A percentile compares a stretch with the other conserved stretches of the same genome.
These are phyloP conservation scores for Balansia obtecta DNA, from an alignment of 2,329 filamentous ascomycete genomes.

Conservation along the genomic window DNA sequence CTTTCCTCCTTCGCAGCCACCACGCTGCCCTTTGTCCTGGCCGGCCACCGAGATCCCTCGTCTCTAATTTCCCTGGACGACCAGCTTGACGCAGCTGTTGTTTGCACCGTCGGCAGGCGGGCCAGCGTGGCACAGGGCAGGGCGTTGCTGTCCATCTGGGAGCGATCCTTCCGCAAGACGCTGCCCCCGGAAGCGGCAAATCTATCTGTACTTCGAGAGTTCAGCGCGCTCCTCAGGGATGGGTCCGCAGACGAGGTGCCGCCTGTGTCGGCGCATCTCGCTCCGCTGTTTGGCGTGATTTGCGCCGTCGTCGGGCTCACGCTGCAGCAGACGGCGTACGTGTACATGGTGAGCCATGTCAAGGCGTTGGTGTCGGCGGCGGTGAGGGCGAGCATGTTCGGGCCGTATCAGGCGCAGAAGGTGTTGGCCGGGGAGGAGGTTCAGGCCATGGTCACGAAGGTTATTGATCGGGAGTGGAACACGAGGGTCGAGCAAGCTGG, in stretches of 20 bases:
- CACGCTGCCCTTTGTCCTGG: constrained; percentile 62
- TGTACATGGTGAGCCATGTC: constrained; percentile 65
- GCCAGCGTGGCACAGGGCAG: constrained; percentile 66
- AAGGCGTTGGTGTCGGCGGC: constrained; percentile 67
- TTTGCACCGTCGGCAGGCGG: constrained; percentile 67
- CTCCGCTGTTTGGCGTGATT: constrained; percentile 58
- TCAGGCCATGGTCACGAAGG: constrained; percentile 41
- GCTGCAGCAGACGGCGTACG: constrained; percentile 53
- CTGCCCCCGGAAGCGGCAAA: constrained; percentile 15
- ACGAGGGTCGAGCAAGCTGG: constrained; percentile 53
- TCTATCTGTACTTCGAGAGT: constrained; percentile 21
- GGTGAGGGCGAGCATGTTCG: constrained; percentile 65
- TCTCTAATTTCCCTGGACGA: constrained; percentile 53
- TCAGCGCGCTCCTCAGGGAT: constrained; percentile 22
- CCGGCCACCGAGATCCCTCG: constrained; percentile 45
- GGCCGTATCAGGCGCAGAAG: constrained; percentile 68
- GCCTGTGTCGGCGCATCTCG: constrained; percentile 49
- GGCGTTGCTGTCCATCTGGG: constrained; percentile 65
- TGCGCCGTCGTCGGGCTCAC: constrained; percentile 48
- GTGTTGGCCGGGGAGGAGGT: constrained; percentile 51
- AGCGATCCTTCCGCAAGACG: constrained; percentile 47
- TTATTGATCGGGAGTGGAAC: constrained; percentile 48
- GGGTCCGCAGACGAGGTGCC: constrained; percentile 22
- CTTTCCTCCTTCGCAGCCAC: constrained; percentile 59
- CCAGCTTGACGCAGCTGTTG: constrained; percentile 59